phyloP scores from a whole-genome alignment of 176 grass and related monocot genomes.

The Triticum dicoccoides region DNA sequence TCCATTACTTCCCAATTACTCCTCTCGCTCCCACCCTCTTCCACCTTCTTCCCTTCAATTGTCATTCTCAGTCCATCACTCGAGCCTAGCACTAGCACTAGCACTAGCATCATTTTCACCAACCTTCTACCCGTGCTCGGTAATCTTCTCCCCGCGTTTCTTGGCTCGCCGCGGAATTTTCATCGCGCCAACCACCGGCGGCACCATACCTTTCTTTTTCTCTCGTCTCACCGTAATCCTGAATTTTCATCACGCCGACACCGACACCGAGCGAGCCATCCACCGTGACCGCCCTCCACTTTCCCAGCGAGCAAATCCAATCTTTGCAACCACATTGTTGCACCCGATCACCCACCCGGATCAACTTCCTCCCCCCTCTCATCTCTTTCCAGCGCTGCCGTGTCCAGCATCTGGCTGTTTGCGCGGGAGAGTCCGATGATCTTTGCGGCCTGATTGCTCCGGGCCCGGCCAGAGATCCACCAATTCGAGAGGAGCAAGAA shows the following conservation, averaged over 20 bases:
- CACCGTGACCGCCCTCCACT: constrained; percentile 29
- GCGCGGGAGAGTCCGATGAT: background rate
- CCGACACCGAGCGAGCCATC: constrained; percentile 32
- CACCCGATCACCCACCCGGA: constrained; percentile 20
- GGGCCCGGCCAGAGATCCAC: background rate
- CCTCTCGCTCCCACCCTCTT: background rate
- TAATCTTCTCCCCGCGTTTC: background rate
- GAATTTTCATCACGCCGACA: constrained; percentile 26
- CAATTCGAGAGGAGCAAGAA: background rate
- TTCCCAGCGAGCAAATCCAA: constrained; percentile 30
- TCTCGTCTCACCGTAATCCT: constrained; percentile 26
- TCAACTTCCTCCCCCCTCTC: background rate
- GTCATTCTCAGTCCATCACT: background rate
- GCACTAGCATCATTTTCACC: background rate
- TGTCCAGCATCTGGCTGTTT: background rate
- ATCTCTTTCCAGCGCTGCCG: background rate
- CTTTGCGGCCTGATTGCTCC: background rate
- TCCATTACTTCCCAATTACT: constrained; percentile 43
- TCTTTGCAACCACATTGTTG: constrained; percentile 26
- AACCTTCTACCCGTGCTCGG: background rate
- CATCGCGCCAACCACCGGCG: constrained; percentile 17
- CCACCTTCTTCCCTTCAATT: background rate
- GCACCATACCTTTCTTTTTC: background rate
- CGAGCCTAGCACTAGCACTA: background rate
- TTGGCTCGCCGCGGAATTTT: background rate